phyloP scores from a whole-genome alignment of 257 asterid genomes.

The Penstemon davidsonii region DNA sequence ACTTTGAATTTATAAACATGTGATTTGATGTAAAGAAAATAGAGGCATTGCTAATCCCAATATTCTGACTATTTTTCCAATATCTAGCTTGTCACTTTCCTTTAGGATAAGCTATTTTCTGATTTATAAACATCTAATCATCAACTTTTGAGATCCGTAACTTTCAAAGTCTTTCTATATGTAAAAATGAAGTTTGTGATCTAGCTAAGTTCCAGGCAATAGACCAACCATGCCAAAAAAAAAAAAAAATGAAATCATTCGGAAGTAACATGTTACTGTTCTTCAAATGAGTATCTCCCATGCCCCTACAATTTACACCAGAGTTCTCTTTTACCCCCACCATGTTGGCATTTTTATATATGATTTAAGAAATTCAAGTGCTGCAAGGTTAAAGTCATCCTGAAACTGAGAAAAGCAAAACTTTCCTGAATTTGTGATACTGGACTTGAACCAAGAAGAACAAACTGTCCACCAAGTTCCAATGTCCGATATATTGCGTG shows the following conservation, averaged over 20 bases:
- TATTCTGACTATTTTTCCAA: background rate
- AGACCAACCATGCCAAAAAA: background rate
- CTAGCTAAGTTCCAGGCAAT: background rate
- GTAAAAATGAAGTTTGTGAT: background rate
- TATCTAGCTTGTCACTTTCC: background rate
- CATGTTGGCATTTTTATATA: background rate
- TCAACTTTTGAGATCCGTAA: background rate
- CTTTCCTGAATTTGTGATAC: slow-evolving; percentile 85
- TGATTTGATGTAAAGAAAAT: background rate
- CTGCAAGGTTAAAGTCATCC: slow-evolving; percentile 8
- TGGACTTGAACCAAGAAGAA: slow-evolving; percentile 98
- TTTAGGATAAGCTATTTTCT: no score
- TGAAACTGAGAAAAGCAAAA: slow-evolving; percentile 24
- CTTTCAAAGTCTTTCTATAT: background rate
- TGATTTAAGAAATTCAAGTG: background rate
- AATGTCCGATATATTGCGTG: slow-evolving; percentile 85
- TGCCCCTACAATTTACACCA: background rate
- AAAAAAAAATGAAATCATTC: background rate
- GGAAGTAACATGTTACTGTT: background rate
- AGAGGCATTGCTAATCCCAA: background rate
- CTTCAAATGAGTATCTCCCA: background rate
- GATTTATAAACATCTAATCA: no score
- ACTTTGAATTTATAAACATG: background rate
- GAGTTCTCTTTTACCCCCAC: background rate
- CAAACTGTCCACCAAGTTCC: slow-evolving; percentile 93